These are phyloP conservation scores for Botryotinia narcissicola DNA, from an alignment of 2,329 filamentous ascomycete species.

Conservation along the genomic window DNA sequence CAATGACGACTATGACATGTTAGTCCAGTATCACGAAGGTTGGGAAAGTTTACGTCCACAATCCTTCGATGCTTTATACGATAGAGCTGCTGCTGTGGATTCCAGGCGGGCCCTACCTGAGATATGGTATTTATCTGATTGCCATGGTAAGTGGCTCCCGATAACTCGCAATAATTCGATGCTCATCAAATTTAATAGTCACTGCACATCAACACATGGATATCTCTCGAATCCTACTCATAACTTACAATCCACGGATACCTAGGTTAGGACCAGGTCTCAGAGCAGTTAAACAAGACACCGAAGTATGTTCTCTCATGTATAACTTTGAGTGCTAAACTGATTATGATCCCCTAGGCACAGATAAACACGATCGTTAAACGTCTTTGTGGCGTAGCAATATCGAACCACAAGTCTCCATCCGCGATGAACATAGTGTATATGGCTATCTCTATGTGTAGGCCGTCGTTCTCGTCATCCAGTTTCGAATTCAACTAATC, in stretches of 20 bases:
- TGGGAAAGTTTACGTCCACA: slow-evolving; percentile 27
- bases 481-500: neutral
- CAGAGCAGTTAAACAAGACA: slow-evolving; percentile 18
- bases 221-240: slow-evolving; percentile 42
- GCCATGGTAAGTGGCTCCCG: slow-evolving; percentile 24
- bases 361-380: slow-evolving; percentile 26
- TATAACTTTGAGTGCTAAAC: neutral
- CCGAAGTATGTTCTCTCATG: slow-evolving; percentile 22
- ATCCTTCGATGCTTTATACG: slow-evolving; percentile 30
- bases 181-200: slow-evolving; percentile 27
- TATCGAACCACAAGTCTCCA: slow-evolving; percentile 27
- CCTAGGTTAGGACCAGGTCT: slow-evolving; percentile 28
- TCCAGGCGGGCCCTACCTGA: slow-evolving; percentile 25
- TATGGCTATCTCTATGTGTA: slow-evolving; percentile 38
- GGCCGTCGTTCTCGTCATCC: neutral
- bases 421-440: slow-evolving; percentile 39
- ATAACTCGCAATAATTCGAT: neutral
- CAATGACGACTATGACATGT: slow-evolving; percentile 23
- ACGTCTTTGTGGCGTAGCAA: slow-evolving; percentile 27
- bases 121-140: slow-evolving; percentile 31
- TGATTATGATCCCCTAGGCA: slow-evolving; percentile 14
- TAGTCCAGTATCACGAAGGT: slow-evolving; percentile 25
- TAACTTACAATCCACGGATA: slow-evolving; percentile 42
- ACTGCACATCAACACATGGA: slow-evolving; percentile 44
- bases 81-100: slow-evolving; percentile 12